These are phyloP conservation scores for Neonectria sp. DNA, from an alignment of 2,329 filamentous ascomycete genomes.

Conservation along the genomic window DNA sequence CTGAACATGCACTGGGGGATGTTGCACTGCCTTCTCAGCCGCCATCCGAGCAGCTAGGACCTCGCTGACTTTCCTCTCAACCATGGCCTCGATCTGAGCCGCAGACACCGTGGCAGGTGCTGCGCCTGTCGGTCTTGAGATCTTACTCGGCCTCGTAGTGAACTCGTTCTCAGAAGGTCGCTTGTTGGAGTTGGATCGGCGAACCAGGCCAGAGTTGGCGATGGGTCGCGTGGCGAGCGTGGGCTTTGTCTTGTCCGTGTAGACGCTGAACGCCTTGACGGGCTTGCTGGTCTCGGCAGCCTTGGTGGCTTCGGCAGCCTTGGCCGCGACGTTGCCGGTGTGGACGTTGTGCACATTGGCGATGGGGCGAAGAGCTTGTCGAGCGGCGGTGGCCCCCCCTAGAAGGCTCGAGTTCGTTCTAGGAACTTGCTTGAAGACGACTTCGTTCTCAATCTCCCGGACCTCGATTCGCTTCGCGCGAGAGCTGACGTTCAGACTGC, in stretches of 20 bases:
- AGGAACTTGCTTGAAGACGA: conserved; percentile 85
- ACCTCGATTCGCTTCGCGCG: conserved; percentile 97
- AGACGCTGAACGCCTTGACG: conserved; percentile 88
- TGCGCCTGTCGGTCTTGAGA: conserved; percentile 49
- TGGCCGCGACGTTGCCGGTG: conserved; percentile 66
- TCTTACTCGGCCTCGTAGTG: conserved; percentile 63
- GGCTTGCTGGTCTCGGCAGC: conserved; percentile 75
- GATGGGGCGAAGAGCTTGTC: conserved; percentile 86
- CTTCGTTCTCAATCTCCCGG: conserved; percentile 94
- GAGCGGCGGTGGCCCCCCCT: conserved; percentile 59
- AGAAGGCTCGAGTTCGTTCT: conserved; percentile 62
- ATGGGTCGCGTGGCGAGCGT: conserved; percentile 51
- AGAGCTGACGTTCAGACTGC: conserved; percentile 94
- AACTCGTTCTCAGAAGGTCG: conserved; percentile 60
- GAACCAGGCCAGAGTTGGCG: conserved; percentile 53
- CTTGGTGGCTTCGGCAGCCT: conserved; percentile 55
- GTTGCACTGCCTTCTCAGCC: conserved; percentile 57
- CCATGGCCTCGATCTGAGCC: conserved; percentile 89
- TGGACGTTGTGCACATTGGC: conserved; percentile 83
- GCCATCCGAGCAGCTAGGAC: conserved; percentile 83
- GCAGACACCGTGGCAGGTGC: conserved; percentile 70
- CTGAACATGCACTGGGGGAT: conserved; percentile 52
- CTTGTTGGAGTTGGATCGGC: conserved; percentile 56
- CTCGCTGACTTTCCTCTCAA: conserved; percentile 92
- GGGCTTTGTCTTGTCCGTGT: conserved; percentile 78